These are phyloP conservation scores for Talaromyces sp. DNA, from an alignment of 2,329 filamentous ascomycete species.

Conservation along the genomic window DNA sequence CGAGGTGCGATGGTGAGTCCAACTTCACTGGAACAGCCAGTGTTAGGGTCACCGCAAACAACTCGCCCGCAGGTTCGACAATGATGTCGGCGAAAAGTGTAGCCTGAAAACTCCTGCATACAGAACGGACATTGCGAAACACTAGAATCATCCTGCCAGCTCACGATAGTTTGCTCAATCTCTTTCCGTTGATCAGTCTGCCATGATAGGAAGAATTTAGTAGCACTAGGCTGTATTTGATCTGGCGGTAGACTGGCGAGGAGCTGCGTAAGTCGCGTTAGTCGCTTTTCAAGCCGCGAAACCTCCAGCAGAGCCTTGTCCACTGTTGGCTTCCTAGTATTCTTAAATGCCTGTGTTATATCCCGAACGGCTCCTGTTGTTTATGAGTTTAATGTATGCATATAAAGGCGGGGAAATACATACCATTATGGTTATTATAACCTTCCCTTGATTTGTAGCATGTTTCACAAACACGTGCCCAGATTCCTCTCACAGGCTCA, in stretches of 20 bases:
- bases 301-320: conserved; percentile 87
- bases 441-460: conserved; percentile 96
- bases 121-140: conserved; percentile 89
- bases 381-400: conserved; percentile 8
- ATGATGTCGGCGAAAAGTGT: conserved; percentile 91
- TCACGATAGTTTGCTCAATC: conserved; percentile 88
- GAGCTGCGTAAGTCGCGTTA: conserved; percentile 86
- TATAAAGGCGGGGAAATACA: not conserved
- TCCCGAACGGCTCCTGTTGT: conserved; percentile 64
- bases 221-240: conserved; percentile 55
- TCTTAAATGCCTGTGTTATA: conserved; percentile 70
- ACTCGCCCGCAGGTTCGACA: conserved; percentile 92
- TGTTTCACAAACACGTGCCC: conserved; percentile 97
- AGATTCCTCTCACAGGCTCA: conserved; percentile 85
- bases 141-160: conserved; percentile 87
- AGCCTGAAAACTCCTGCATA: conserved; percentile 90
- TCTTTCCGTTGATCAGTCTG: conserved; percentile 76
- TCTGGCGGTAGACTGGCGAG: conserved; percentile 75
- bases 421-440: conserved; percentile 83
- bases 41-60: conserved; percentile 84
- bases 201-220: conserved; percentile 58
- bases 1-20: conserved; percentile 73
- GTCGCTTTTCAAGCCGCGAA: conserved; percentile 83
- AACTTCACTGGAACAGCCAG: conserved; percentile 81
- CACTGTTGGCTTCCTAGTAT: conserved; percentile 73